A percentile compares a stretch with the other conserved stretches of the same genome.
Evolutionary conservation across 371 early-diverging fungal species (phyloP).

Genomic region (Mortierella sp.): DNA sequence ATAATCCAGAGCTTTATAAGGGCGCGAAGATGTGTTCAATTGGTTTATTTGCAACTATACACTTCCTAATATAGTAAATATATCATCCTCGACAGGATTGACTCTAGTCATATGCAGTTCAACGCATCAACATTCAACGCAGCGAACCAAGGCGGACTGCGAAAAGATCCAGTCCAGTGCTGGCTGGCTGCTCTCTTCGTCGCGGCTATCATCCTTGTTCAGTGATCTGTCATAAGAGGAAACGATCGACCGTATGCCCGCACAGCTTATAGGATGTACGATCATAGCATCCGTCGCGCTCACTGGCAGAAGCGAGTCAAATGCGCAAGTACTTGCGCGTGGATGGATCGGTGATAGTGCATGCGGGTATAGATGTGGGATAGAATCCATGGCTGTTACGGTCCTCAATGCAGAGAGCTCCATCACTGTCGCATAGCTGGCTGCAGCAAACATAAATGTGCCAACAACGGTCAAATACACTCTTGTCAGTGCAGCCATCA

Average conservation of each 20-base stretch:
- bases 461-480: constrained; percentile 40
- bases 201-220: neutral
- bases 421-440: constrained; percentile 32
- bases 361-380: neutral
- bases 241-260: neutral
- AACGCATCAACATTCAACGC: too few relatives aligned
- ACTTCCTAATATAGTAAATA: too few relatives aligned
- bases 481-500: constrained; percentile 33
- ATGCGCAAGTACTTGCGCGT: neutral
- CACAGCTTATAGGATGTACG: neutral
- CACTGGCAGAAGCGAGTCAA: constrained; percentile 5
- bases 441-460: constrained; percentile 40
- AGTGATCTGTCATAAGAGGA: neutral
- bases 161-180: constrained; percentile 10
- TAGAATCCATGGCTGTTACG: neutral
- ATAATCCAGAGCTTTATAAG: too few relatives aligned
- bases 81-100: too few relatives aligned
- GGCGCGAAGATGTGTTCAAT: too few relatives aligned
- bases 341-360: too few relatives aligned
- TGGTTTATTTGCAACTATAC: too few relatives aligned
- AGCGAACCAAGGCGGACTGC: too few relatives aligned
- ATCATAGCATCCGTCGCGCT: neutral
- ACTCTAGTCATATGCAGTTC: too few relatives aligned
- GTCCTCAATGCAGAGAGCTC: constrained; percentile 18
- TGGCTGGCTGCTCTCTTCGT: constrained; percentile 2